Base-by-base conservation (phyloP, 495 filamentous ascomycete species). In the Podospora fimiseda region DNA sequence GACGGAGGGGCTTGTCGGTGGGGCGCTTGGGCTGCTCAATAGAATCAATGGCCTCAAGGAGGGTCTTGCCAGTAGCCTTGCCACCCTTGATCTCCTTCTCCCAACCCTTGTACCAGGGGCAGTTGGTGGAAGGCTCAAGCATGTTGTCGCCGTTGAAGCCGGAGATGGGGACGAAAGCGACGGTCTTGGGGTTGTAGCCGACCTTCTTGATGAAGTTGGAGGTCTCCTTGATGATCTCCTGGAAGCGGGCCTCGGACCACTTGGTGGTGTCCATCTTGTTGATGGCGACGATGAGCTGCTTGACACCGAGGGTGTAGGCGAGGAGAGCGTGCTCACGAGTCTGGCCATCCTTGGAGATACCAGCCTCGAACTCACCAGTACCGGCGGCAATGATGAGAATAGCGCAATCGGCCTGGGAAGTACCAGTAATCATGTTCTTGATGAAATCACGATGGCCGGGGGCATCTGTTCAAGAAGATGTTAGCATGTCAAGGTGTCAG, bases 361-460 rank as follows among this genome's bases (percentile, higher is more conserved):
- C 93, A 86, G 93, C 93, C 86, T 98, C 93, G 84, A 98, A 98
- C 82, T 98, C 93, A 95, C 93, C 93, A 88, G 91, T 96, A 79
- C 93, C 93, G 68, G 93, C 90, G 66, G 92, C 93, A 79, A 98
- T 98, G 80, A 98, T 97, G 83, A 98, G 92, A 76, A 98, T 88
- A 68, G 94, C 93, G 79, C 91, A 97, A 71, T 98, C 93, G 69
- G 94, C 94, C 83, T 96, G 93, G 72, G 93, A 97, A 68, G 93
- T 97, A 88, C 93, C 93, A 80, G 93, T 97, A 82, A 97, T 98
- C 93, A 98, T 98, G 88, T 96, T 96, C 93, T 98, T 98, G 88
- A 98, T 98, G 81, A 98, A 98, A 73, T 98, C 93, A 89, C 93
- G 93, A 79, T 98, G 93, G 78, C 93, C 93, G 67, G 93, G 93